Evolutionary conservation across 1,284 basidiomycete genomes (phyloP), one percentile per base, ranked within the genome.

Genomic region (Chalciporus sp.): DNA sequence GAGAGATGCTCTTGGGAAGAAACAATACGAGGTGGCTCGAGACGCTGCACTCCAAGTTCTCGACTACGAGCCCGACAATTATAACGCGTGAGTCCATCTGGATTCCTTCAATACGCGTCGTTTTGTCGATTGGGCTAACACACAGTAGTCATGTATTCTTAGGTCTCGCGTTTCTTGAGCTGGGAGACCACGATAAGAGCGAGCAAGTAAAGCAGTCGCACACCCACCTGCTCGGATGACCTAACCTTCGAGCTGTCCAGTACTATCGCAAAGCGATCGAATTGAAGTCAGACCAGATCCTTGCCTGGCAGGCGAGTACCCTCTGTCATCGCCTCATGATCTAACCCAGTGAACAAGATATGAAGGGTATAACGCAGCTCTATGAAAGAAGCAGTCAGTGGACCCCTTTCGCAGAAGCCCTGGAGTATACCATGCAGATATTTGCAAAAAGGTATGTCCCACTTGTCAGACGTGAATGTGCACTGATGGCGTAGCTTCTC

Each of bases 231-330:
- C 51, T 50, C 40, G 19, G 45, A 55, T 46, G 20, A 47, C 33
- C 63, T 72, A 43, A 70, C 50, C n/a, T 28, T 16, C 27, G 9
- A 20, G 26, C n/a, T n/a, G 35, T 37, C n/a, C 49, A 95, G 93
- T 80, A 82, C 27, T 95, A 94, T 67, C 78, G 78, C 31, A 87
- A 81, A 58, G 94, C 93, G 1, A 88, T 85, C 46, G 73, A 76
- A n/a, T 54, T 82, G 17, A 82, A 83, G 55, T 82, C 85, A 7
- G 78, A 82, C 1, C 86, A 91, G 63, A 72, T 79, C 4, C 75
- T 92, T 17, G 92, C 92, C 8, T 87, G 86, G 86, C 91, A 92
- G 83, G 90, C 86, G 59, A 19, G 74, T 69, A n/a, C 23, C 14
- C 19, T 51, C 42, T n/a, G 14, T 47, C 17, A 46, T 35, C 37